Evolutionary conservation across 1,139 yeast genomes (phyloP), one percentile per base, ranked within the genome.

Genomic region (Taphrina communis): DNA sequence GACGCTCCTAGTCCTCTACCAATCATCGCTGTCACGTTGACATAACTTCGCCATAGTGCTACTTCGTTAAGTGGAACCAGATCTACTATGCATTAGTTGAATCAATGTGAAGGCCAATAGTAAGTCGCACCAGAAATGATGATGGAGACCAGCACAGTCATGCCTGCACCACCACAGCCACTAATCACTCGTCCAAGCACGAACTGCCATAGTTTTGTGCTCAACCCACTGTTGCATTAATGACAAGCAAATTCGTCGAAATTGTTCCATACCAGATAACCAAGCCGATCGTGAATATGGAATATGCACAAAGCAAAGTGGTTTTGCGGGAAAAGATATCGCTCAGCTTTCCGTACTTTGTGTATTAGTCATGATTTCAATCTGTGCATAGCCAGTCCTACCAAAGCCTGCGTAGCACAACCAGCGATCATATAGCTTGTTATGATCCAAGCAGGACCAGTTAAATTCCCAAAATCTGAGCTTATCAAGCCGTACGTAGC

Each of bases 91-190:
- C 2, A n/a, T 50, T 14, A 50, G 55, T 14, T 6, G 11, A 50
- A 12, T 1, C 2, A 6, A 8, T 35, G 7, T 11, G 31, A 31
- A 7, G 14, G 11, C 17, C 9, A 6, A 6, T 14, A 11, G 42
- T 46, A 17, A n/a, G n/a, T 2, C 35, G 11, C 2, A 53, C 57
- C 67, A 31, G 67, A 53, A 31, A 83, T 77, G 3, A 88, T 84
- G 46, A 87, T 84, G 71, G 82, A 80, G 25, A 83, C 84, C 78
- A 87, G 80, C 0, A 87, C 80, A 72, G 84, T 85, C 39, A 87
- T 82, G n/a, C 88, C 88, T 50, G 89, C 88, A 11, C 87, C 89
- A 14, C 92, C 92, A 58, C 86, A 74, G 66, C 92, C 92, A 67
- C 86, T 86, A 46, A 88, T 79, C 4, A 86, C 87, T 74, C 92